Conservation (phyloP, 805 yeast genomes). For the Monosporozyma aerobia region DNA sequence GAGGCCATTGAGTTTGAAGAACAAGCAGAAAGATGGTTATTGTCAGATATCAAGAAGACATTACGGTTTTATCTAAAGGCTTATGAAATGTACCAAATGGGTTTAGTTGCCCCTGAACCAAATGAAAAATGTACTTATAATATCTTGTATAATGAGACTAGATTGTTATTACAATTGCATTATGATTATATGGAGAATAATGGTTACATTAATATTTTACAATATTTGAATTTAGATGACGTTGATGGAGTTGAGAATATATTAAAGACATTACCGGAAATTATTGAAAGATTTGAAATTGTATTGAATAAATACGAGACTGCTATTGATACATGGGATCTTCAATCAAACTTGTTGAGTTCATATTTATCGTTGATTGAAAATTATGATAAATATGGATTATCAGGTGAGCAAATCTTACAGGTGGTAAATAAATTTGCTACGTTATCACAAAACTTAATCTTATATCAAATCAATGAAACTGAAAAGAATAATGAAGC, state of each 20-base stretch:
- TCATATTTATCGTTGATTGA: constrained; percentile 21
- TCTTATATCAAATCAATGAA: constrained; percentile 15
- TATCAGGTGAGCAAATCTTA: constrained; percentile 12
- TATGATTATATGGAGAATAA: constrained; percentile 23
- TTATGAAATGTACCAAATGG: constrained; percentile 27
- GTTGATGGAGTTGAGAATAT: constrained; percentile 11
- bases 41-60: constrained; percentile 26
- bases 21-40: constrained; percentile 30
- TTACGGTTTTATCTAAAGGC: constrained; percentile 23
- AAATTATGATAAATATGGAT: constrained; percentile 7
- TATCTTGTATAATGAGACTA: constrained; percentile 24
- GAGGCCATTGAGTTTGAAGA: constrained; percentile 27
- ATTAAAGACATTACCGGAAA: constrained; percentile 11
- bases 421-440: constrained; percentile 12
- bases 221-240: constrained; percentile 23
- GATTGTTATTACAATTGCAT: constrained; percentile 24
- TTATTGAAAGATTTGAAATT: constrained; percentile 17
- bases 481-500: constrained; percentile 5
- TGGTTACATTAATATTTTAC: constrained; percentile 24
- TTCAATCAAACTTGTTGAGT: constrained; percentile 24
- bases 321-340: constrained; percentile 26
- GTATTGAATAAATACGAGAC: constrained; percentile 9
- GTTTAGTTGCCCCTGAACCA: constrained; percentile 19
- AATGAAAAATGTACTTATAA: constrained; percentile 30
- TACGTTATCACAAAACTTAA: constrained; percentile 10